Percentiles rank a stretch among this genome's conserved stretches.
phyloP scores from a whole-genome alignment of 2,329 filamentous ascomycete species.

The Ascochyta rabiei region DNA sequence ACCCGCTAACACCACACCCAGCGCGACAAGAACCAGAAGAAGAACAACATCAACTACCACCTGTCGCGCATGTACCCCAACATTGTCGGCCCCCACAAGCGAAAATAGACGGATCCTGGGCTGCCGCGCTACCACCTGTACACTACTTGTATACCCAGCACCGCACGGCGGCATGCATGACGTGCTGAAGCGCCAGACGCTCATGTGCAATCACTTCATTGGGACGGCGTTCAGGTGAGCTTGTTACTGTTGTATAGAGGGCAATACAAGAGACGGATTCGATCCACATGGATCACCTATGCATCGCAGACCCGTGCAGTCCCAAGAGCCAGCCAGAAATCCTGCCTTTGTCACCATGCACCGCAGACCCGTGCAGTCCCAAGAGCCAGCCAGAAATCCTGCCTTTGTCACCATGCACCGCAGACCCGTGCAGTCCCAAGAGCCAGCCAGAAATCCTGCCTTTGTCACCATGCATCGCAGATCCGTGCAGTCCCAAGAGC shows the following conservation, averaged over 20 bases:
- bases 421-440: slow-evolving; percentile 1
- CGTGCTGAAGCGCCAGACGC: slow-evolving; percentile 23
- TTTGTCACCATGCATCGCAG: slow-evolving; percentile 4
- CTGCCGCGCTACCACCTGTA: slow-evolving; percentile 25
- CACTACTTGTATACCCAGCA: slow-evolving; percentile 32
- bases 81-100: slow-evolving; percentile 73
- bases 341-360: neutral
- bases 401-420: neutral
- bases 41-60: slow-evolving; percentile 91
- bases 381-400: neutral
- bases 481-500: neutral
- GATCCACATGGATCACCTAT: slow-evolving; percentile 1
- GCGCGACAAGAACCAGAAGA: slow-evolving; percentile 64
- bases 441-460: neutral
- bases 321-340: neutral
- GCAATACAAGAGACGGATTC: slow-evolving; percentile 13
- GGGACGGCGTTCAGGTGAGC: slow-evolving; percentile 24
- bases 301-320: slow-evolving; percentile 7
- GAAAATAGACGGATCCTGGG: slow-evolving; percentile 53
- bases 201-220: slow-evolving; percentile 23
- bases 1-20: slow-evolving; percentile 40
- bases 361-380: neutral
- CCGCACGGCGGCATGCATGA: slow-evolving; percentile 16
- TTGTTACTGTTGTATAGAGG: slow-evolving; percentile 21
- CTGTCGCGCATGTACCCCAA: slow-evolving; percentile 76